phyloP scores from a whole-genome alignment of 1,284 basidiomycete species.

The Neolentinus lepideus region DNA sequence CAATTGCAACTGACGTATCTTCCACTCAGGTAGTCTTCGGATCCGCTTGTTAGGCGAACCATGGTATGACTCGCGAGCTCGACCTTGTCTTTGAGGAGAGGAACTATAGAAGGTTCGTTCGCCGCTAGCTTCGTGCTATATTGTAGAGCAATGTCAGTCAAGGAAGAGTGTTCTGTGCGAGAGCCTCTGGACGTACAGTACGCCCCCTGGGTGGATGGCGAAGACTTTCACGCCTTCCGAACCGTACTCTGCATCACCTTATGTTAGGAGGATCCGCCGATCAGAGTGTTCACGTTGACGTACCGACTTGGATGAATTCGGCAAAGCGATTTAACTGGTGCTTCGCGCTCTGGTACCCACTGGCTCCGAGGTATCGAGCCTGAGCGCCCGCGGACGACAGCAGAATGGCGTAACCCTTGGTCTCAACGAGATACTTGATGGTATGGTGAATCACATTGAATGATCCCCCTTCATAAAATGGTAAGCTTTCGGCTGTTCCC shows the following conservation, averaged over 20 bases:
- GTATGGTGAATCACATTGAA: conserved; percentile 1
- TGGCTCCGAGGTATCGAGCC: conserved; percentile 1
- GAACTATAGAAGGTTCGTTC: conserved; percentile 1
- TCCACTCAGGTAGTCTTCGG: conserved; percentile 8
- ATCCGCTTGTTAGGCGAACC: conserved; percentile 8
- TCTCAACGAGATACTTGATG: conserved; percentile 6
- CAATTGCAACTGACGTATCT: conserved; percentile 6
- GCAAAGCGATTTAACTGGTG: conserved; percentile 7
- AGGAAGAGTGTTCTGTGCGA: no score
- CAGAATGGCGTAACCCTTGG: conserved; percentile 7
- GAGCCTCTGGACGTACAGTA: not conserved
- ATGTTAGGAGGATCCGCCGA: not conserved
- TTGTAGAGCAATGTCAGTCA: no score
- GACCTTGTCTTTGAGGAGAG: not conserved
- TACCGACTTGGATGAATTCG: conserved; percentile 11
- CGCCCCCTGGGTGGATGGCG: conserved; percentile 9
- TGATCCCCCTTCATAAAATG: conserved; percentile 3
- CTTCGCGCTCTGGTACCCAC: conserved; percentile 8
- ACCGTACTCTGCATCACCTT: conserved; percentile 4
- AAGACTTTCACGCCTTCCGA: conserved; percentile 6
- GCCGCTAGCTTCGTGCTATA: not conserved
- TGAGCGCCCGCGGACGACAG: conserved; percentile 8
- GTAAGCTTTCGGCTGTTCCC: conserved; percentile 1
- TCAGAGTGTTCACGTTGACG: not conserved
- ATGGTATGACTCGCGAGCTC: conserved; percentile 6